Base-by-base conservation (phyloP, 2,329 filamentous ascomycete genomes). In the Fusarium cicatricum region DNA sequence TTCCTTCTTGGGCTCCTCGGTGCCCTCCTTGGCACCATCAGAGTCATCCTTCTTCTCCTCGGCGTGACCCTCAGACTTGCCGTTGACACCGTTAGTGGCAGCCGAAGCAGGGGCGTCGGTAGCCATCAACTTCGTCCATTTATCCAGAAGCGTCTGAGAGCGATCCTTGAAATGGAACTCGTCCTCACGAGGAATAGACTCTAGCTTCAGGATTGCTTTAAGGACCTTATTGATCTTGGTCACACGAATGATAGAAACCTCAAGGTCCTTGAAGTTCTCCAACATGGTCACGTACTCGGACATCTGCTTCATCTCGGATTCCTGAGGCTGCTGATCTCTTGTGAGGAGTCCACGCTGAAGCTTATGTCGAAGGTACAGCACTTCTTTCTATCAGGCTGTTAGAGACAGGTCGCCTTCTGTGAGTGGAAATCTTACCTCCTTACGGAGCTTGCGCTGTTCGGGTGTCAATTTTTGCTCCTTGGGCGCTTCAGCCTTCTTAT, bases 171-270 rank as follows among this genome's bases (percentile, higher is more conserved):
- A 97, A 50, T 90, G 80, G 75, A 89, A 96, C 64, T 96, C 90
- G 31, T 93, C 90, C 63, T 99, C 95, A 58, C 88, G 89, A 5
- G 93, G 93, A 65, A 99, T 96, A 4, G 83, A 83, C 37, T 88
- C 84, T 9, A 99, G 82, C 80, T 97, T 97, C 69, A 97, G 80
- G 64, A 99, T 95, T 5, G 90, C 92, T 79, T 96, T 97, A 52
- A 99, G 83, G 11, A 99, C 94, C 80, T 99, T 99, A 85, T 98
- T 94, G 76, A 99, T 97, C 83, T 98, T 99, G 59, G 95, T 99
- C 12, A 80, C 82, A 61, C 91, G 87, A 69, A 98, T 97, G 67
- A 97, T 95, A 64, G 87, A 87, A 26, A 90, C 91, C 72, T 98
- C 94, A 5, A 98, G 85, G 62, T 96, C 90, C 2, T 85, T 79